Evolutionary conservation across 2,329 filamentous ascomycete genomes (phyloP).

Genomic region (Colletotrichum spaethianum): DNA sequence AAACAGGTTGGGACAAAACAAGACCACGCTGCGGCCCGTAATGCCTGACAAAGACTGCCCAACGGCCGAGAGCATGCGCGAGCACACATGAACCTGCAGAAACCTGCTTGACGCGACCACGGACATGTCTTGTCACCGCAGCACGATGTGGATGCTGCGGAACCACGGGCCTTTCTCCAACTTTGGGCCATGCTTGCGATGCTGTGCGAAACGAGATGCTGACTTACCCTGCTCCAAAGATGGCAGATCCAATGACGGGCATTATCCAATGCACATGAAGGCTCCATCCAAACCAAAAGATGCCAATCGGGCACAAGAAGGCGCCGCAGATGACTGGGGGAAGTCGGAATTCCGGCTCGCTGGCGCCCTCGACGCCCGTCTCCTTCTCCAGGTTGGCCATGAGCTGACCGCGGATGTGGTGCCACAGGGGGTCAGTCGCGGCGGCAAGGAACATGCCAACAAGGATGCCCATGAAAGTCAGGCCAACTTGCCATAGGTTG

Average conservation of each 20-base stretch:
- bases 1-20: constrained; percentile 47
- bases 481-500: constrained; percentile 83
- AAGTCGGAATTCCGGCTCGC: constrained; percentile 90
- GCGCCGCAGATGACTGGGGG: constrained; percentile 83
- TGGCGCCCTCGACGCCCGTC: constrained; percentile 67
- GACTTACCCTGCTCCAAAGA: constrained; percentile 80
- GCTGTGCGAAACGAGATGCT: constrained; percentile 32
- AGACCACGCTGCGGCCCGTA: constrained; percentile 39
- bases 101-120: constrained; percentile 24
- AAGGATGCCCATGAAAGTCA: constrained; percentile 81
- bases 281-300: constrained; percentile 96
- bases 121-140: constrained; percentile 28
- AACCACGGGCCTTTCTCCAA: constrained; percentile 38
- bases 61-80: constrained; percentile 36
- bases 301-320: constrained; percentile 81
- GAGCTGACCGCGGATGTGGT: constrained; percentile 70
- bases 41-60: constrained; percentile 52
- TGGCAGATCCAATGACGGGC: constrained; percentile 78
- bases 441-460: constrained; percentile 77
- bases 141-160: constrained; percentile 26
- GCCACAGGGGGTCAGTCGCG: constrained; percentile 77
- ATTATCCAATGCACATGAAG: constrained; percentile 84
- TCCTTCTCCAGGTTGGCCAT: constrained; percentile 66
- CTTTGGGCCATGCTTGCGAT: constrained; percentile 37
- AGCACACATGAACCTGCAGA: constrained; percentile 34